Evolutionary conservation across 2,329 filamentous ascomycete species (phyloP).

Genomic region (Cladophialophora chaetospira): DNA sequence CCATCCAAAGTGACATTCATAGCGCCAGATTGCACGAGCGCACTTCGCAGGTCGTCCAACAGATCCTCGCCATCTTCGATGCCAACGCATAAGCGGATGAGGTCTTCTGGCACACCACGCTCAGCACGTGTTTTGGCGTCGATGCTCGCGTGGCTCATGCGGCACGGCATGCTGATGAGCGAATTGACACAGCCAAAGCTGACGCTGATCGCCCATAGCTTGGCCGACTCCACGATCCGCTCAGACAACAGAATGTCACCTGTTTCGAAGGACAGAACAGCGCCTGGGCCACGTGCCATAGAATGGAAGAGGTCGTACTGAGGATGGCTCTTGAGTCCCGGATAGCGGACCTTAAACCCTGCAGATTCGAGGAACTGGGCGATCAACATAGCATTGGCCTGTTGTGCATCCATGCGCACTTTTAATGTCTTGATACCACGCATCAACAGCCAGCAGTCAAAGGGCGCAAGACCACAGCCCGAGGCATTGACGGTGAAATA

Average conservation of each 20-base stretch:
- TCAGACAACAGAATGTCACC: slow-evolving; percentile 81
- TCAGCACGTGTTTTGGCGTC: slow-evolving; percentile 90
- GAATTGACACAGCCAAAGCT: slow-evolving; percentile 98
- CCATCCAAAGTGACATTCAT: slow-evolving; percentile 83
- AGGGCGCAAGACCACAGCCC: slow-evolving; percentile 89
- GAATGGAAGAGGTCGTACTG: slow-evolving; percentile 96
- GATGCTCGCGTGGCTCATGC: slow-evolving; percentile 99
- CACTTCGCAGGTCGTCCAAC: slow-evolving; percentile 87
- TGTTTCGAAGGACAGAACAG: slow-evolving; percentile 94
- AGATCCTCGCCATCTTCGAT: slow-evolving; percentile 92
- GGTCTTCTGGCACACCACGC: slow-evolving; percentile 91
- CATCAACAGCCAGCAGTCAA: slow-evolving; percentile 94
- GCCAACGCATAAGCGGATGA: slow-evolving; percentile 92
- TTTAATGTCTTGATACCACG: slow-evolving; percentile 94
- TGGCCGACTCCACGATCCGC: slow-evolving; percentile 89
- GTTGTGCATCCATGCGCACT: slow-evolving; percentile 98
- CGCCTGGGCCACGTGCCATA: slow-evolving; percentile 90
- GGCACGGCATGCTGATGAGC: slow-evolving; percentile 98
- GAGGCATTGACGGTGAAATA: slow-evolving; percentile 98
- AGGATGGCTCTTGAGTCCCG: slow-evolving; percentile 88
- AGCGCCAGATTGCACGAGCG: slow-evolving; percentile 91
- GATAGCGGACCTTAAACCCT: slow-evolving; percentile 94
- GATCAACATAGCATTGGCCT: slow-evolving; percentile 85
- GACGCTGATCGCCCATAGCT: slow-evolving; percentile 92
- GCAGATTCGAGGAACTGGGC: slow-evolving; percentile 74